phyloP scores from a whole-genome alignment of 1,284 basidiomycete genomes.

The Laetiporus sulphureus region DNA sequence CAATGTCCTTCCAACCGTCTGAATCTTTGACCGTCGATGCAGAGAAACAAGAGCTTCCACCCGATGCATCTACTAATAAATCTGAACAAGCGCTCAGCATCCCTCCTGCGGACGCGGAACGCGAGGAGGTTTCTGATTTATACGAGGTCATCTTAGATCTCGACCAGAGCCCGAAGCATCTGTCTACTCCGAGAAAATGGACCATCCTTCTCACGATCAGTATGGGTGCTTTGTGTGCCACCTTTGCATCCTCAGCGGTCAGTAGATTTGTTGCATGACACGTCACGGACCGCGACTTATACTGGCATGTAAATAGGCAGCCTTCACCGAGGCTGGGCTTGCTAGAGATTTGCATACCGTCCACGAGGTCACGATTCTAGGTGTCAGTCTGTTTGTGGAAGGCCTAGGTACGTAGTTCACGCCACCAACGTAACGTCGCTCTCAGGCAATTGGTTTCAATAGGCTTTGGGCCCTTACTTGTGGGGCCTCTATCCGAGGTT shows the following conservation, averaged over 20 bases:
- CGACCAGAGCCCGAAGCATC: conserved; percentile 44
- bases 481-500: conserved; percentile 51
- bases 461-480: conserved; percentile 40
- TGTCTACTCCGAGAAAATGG: conserved; percentile 47
- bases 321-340: conserved; percentile 59
- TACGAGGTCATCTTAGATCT: conserved; percentile 33
- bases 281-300: background rate
- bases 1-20: conserved; percentile 1
- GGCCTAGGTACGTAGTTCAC: conserved; percentile 37
- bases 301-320: conserved; percentile 36
- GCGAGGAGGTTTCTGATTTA: background rate
- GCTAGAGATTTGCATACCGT: conserved; percentile 53
- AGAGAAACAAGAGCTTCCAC: conserved; percentile 2
- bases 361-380: conserved; percentile 60
- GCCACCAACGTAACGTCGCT: background rate
- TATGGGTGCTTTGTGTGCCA: conserved; percentile 51
- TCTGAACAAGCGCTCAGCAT: background rate
- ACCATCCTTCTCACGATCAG: conserved; percentile 46
- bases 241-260: conserved; percentile 68
- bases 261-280: conserved; percentile 16
- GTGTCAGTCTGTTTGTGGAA: conserved; percentile 65
- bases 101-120: background rate
- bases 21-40: conserved; percentile 3
- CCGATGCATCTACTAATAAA: background rate
- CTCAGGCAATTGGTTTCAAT: background rate